Base-by-base conservation (phyloP, 495 filamentous ascomycete genomes). In the Gamarada debralockiae region DNA sequence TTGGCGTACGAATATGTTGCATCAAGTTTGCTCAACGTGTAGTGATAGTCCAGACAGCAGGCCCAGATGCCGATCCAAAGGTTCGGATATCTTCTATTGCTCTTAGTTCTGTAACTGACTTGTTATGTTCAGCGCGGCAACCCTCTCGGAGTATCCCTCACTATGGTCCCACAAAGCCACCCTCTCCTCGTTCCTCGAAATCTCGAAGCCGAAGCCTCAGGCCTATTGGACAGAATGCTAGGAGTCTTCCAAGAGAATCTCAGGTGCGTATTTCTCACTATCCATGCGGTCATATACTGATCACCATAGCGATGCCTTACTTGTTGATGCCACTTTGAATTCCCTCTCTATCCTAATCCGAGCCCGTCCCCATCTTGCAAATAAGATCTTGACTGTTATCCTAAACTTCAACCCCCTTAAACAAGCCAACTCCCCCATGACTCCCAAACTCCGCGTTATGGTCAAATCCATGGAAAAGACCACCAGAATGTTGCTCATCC, bases 11-110 rank as follows among this genome's bases (percentile, higher is more conserved):
- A 63, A 79, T 97, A 63, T 92, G 90, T 75, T 97, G 93, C 69
- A 87, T 97, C 76, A 98, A 98, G 65, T 97, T 98, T 63, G 84
- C 88, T 14, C 92, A 97, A 72, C 80, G 89, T 22, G 90, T 97
- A 31, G 87, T 98, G 38, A 85, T 95, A 49, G 85, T 89, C 6
- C 92, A 98, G 66, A 97, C 91, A 6, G 85, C 84, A 13, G 91
- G 90, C 33, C 69, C 83, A 55, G 85, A 90, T 58, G 75, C 83
- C 23, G 93, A 97, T 66, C 89, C 89, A 53, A 84, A 89, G 74
- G 92, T 96, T 79, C 44, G 84, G 48, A 27, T 12, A 21, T 18
- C 46, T 22, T 17, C 15, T 12, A 18, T 43, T 34, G 71, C 10
- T n/a, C 43, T 22, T 25, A 18, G 25, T 53, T 31, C 49, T 27